Percentiles rank a stretch among this genome's conserved stretches.
These are phyloP conservation scores for Exophiala spinifera DNA, from an alignment of 2,329 filamentous ascomycete species.

Conservation along the genomic window DNA sequence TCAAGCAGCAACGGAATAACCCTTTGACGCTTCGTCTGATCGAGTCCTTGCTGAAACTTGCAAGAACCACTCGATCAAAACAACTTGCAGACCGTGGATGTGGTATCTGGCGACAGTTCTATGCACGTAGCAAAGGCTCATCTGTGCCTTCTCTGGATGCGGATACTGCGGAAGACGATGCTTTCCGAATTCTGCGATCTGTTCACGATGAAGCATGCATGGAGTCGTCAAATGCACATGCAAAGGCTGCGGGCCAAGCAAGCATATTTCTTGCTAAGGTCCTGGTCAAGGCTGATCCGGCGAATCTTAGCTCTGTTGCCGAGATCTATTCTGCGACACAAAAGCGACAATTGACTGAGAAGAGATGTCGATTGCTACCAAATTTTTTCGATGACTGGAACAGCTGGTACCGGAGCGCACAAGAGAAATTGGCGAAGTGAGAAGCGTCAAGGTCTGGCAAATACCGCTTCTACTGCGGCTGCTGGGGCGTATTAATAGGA, in stretches of 20 bases:
- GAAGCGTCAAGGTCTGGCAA: no score
- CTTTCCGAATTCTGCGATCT: constrained; percentile 47
- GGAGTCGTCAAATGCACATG: constrained; percentile 64
- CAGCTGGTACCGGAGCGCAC: constrained; percentile 58
- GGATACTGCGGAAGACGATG: constrained; percentile 43
- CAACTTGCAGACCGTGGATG: constrained; percentile 70
- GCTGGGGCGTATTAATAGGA: no score
- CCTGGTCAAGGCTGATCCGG: constrained; percentile 47
- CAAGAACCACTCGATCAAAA: constrained; percentile 73
- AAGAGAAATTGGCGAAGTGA: constrained; percentile 12
- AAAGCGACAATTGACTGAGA: constrained; percentile 56
- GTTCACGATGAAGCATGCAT: constrained; percentile 64
- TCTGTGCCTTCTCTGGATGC: constrained; percentile 46
- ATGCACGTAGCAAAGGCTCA: constrained; percentile 59
- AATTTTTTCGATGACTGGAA: constrained; percentile 70
- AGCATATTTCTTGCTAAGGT: constrained; percentile 46
- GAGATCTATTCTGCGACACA: constrained; percentile 64
- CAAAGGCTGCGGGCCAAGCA: constrained; percentile 66
- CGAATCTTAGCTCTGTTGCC: constrained; percentile 54
- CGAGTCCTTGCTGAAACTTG: constrained; percentile 71
- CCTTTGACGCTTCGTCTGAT: constrained; percentile 66
- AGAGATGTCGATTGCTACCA: constrained; percentile 59
- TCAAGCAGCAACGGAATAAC: constrained; percentile 72
- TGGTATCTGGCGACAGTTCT: constrained; percentile 69
- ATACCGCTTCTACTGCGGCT: neutral